These are phyloP conservation scores for Melampsora americana DNA, from an alignment of 1,284 basidiomycete genomes.

Conservation along the genomic window DNA sequence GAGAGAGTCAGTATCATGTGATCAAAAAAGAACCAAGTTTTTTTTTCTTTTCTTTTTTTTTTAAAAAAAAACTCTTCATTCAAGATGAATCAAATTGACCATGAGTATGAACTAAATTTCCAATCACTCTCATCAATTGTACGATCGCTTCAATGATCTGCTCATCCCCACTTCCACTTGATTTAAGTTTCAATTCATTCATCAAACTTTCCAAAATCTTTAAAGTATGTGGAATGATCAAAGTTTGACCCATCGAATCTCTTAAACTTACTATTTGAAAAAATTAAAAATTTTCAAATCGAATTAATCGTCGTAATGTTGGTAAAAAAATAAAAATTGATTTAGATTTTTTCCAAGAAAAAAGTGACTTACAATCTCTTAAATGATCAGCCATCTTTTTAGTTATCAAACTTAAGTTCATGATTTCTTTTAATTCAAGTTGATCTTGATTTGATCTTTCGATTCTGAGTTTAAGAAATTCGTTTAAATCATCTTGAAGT, in stretches of 20 bases:
- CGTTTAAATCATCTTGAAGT: too few species aligned
- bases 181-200: not conserved
- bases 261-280: conserved; percentile 25
- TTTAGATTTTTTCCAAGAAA: too few species aligned
- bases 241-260: conserved; percentile 24
- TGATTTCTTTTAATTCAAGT: too few species aligned
- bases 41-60: not conserved
- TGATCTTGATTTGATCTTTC: too few species aligned
- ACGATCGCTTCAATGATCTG: conserved; percentile 8
- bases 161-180: not conserved
- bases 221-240: conserved; percentile 19
- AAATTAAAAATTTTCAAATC: not conserved
- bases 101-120: conserved; percentile 41
- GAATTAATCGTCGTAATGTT: too few species aligned
- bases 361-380: conserved; percentile 24
- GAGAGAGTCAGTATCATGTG: too few species aligned
- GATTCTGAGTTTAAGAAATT: too few species aligned
- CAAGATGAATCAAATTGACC: conserved; percentile 18
- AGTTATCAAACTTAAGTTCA: not conserved
- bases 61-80: conserved; percentile 16
- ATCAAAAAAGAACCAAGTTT: too few species aligned
- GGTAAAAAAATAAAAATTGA: too few species aligned
- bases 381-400: conserved; percentile 22
- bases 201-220: conserved; percentile 9
- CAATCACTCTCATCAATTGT: conserved; percentile 40